Base-by-base conservation (phyloP, 345 rosid genomes). In the Triadica sebifera region DNA sequence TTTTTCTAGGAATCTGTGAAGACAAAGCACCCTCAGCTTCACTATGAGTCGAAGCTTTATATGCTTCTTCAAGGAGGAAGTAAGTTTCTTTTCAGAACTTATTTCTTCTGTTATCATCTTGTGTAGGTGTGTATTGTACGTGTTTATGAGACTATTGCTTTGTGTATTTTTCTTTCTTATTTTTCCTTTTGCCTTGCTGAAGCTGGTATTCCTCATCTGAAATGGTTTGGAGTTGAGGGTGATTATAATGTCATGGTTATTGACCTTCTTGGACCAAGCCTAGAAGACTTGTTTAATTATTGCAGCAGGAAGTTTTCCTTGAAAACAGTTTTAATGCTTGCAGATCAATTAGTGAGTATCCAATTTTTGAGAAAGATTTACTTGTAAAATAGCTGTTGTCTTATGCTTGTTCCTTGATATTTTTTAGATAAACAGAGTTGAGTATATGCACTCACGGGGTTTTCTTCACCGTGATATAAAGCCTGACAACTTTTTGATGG, bases 51-150 rank as follows among this genome's bases (percentile, higher is more conserved):
- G 0, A 90, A 91, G 80, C 80, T 91, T 69, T 91, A 91, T 74
- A 83, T 90, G 93, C 93, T 89, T 83, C 87, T 91, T 75, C 93
- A 88, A 87, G 97, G 97, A 84, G 94, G 94, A 84, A 90, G 97
- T 90, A 78, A 84, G 89, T 78, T 62, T 74, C 82, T 81, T 34
- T 15, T 19, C 16, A 41, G 12, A 16, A 20, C 53, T 11, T 19
- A 13, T 24, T 29, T 62, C 43, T 50, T 39, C 20, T 19, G 22
- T 51, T 25, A 5, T 19, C 25, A 29, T 34, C 22, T 7, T 69
- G 5, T 64, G 8, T 63, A 8, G 25, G 8, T 50, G 39, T 52
- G 58, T 49, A 6, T 0, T 47, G 4, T 67, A 49, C 16, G 41
- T 65, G 24, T 20, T n/a, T 38, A 13, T 63, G 25, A 53, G 22